Evolutionary conservation across 78 protist genomes (phyloP).

Genomic region (Thecamonas trahens): DNA sequence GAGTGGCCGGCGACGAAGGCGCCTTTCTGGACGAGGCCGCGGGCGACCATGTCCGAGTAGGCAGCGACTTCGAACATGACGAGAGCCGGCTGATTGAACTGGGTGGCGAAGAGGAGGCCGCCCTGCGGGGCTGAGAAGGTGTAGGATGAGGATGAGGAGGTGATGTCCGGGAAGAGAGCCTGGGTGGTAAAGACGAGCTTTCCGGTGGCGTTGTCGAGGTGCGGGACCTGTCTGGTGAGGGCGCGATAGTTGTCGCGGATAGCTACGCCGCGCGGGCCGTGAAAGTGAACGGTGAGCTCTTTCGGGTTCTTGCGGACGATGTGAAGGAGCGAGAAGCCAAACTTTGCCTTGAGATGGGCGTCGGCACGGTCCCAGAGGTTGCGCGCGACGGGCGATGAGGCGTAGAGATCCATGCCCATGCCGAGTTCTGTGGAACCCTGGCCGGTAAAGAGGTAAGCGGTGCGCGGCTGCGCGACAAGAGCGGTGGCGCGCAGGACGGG

Average conservation of each 20-base stretch:
- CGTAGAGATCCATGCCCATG: conserved; percentile 73
- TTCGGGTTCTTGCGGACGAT: conserved; percentile 63
- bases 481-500: conserved; percentile 37
- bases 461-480: conserved; percentile 30
- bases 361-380: conserved; percentile 63
- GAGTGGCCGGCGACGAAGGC: conserved; percentile 57
- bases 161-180: conserved; percentile 7
- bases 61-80: conserved; percentile 44
- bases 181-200: conserved; percentile 23
- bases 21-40: conserved; percentile 24
- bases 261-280: conserved; percentile 45
- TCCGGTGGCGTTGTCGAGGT: background rate
- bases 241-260: conserved; percentile 41
- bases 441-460: conserved; percentile 69
- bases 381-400: conserved; percentile 13
- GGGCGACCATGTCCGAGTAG: conserved; percentile 28
- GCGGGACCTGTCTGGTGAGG: conserved; percentile 2
- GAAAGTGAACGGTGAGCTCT: conserved; percentile 38
- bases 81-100: conserved; percentile 66
- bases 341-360: conserved; percentile 9
- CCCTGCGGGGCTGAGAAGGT: conserved; percentile 44
- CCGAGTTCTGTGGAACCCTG: conserved; percentile 45
- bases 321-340: conserved; percentile 49
- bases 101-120: conserved; percentile 62
- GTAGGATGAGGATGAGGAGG: conserved; percentile 1